Evolutionary conservation across 768 basidiomycete species (phyloP).

Genomic region (Boletus patriciae): DNA sequence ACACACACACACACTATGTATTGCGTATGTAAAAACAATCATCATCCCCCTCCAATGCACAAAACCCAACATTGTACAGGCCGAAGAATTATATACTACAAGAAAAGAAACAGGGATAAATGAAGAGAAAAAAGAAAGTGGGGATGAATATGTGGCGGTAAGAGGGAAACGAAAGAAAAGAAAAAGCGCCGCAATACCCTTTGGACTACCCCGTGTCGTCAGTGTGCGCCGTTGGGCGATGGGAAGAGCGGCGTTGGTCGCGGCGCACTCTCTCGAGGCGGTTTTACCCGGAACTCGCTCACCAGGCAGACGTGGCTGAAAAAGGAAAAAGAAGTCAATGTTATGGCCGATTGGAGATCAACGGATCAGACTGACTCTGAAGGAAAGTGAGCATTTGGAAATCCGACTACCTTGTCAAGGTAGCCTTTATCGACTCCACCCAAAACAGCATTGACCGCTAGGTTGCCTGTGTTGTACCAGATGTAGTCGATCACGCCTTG

Average conservation of each 20-base stretch:
- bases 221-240: conserved; percentile 38
- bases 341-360: conserved; percentile 4
- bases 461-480: conserved; percentile 78
- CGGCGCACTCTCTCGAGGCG: conserved; percentile 50
- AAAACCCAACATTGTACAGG: conserved; percentile 30
- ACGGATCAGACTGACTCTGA: conserved; percentile 73
- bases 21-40: conserved; percentile 19
- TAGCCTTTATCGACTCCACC: conserved; percentile 85
- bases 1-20: conserved; percentile 17
- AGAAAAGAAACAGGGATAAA: conserved; percentile 26
- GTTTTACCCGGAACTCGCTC: conserved; percentile 78
- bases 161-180: background rate
- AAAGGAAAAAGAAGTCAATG: conserved; percentile 12
- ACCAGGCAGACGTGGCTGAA: conserved; percentile 70
- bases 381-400: conserved; percentile 95
- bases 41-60: conserved; percentile 21
- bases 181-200: conserved; percentile 6
- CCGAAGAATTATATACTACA: conserved; percentile 26
- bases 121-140: conserved; percentile 16
- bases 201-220: conserved; percentile 4
- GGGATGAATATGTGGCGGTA: conserved; percentile 6
- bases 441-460: conserved; percentile 80
- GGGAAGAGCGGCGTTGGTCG: conserved; percentile 42
- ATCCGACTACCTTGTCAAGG: conserved; percentile 88
- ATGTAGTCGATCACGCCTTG: conserved; percentile 89